Base-by-base conservation (phyloP, 345 rosid genomes). In the Gossypium thurberi region DNA sequence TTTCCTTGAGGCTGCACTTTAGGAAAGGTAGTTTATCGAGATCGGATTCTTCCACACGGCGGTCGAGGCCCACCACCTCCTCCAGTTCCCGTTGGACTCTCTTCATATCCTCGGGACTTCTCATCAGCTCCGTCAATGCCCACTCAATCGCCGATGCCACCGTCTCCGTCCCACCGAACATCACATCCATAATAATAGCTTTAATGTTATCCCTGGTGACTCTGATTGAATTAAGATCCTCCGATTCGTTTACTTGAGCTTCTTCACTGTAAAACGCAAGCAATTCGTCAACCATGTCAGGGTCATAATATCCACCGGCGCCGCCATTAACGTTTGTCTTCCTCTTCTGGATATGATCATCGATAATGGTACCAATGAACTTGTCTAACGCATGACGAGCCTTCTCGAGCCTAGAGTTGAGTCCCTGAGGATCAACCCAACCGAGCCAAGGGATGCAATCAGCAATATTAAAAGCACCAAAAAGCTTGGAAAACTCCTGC, bases 161-260 rank as follows among this genome's bases (percentile, higher is more conserved):
- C 2, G 99, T 95, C 74, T 92, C 97, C 3, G 98, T 92, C 57
- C 99, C 99, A 47, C 99, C 99, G 76, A 95, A 94, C 98, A 94
- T 94, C 62, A 92, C 97, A 69, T 94, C 98, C 98, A 94, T 94
- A 81, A 94, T 88, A 65, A 94, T 87, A 57, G 95, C 98, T 80
- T 94, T 92, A 79, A 94, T 92, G 83, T 89, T 88, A 53, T 87
- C 91, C 62, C 81, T 83, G 1, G 97, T 89, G 60, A 94, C 84
- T 52, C 70, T 88, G 72, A 92, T 80, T 46, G 95, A 63, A 72
- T 86, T 91, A 17, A 86, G 77, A 81, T 91, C 83, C 1, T 82
- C 89, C 0, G 86, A 84, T 67, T 89, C 86, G 28, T 75, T 77
- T 26, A 85, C 88, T 80, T 80, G 84, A 0, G 82, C 84, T 23